phyloP scores from a whole-genome alignment of 371 early-diverging fungal genomes.

The Mortierella sp. region DNA sequence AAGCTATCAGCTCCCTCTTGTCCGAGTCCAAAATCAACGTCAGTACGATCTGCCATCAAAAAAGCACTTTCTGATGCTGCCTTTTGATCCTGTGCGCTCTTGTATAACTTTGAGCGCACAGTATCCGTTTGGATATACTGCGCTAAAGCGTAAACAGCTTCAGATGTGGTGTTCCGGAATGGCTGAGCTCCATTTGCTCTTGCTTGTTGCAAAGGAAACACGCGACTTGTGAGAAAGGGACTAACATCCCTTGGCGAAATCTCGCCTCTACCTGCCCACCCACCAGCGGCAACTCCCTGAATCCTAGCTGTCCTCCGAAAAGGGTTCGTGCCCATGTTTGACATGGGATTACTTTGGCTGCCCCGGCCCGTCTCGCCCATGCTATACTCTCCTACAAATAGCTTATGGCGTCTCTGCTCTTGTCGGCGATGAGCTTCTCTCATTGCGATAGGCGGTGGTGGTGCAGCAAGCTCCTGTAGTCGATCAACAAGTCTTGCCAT shows the following conservation, averaged over 20 bases:
- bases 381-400: constrained; percentile 50
- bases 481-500: constrained; percentile 40
- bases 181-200: constrained; percentile 9
- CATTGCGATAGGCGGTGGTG: constrained; percentile 48
- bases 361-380: constrained; percentile 19
- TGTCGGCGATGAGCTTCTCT: constrained; percentile 39
- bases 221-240: constrained; percentile 4
- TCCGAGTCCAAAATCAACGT: neutral
- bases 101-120: constrained; percentile 20
- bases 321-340: constrained; percentile 35
- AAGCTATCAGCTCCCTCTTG: neutral
- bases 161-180: constrained; percentile 28
- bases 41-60: no score
- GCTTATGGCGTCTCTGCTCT: constrained; percentile 43
- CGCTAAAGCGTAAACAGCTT: constrained; percentile 29
- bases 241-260: no score
- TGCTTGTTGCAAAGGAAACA: constrained; percentile 12
- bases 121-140: constrained; percentile 30
- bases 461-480: constrained; percentile 44
- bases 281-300: constrained; percentile 32
- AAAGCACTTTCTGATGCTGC: no score
- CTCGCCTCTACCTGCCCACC: constrained; percentile 24
- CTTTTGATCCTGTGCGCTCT: no score
- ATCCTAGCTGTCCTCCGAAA: constrained; percentile 27
- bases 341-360: neutral